Base-by-base conservation (phyloP, 2,329 filamentous ascomycete species). In the Colletotrichum neosansevieriae region DNA sequence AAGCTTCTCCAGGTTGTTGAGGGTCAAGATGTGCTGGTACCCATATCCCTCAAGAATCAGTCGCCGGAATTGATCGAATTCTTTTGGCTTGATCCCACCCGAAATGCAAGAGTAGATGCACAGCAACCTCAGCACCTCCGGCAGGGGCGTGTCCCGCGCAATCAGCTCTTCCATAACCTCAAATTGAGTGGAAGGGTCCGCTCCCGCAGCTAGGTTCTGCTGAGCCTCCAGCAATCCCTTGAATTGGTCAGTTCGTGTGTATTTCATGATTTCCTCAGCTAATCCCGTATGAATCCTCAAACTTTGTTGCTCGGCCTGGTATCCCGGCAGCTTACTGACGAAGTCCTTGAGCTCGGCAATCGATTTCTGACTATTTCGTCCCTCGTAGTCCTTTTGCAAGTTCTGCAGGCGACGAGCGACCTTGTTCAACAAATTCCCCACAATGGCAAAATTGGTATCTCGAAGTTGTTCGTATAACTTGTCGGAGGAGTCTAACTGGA, bases 121-220 rank as follows among this genome's bases (percentile, higher is more conserved):
- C 5, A 98, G 83, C 1, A 98, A 83, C 19, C 96, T 89, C 12
- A 99, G 85, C 6, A 98, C 89, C 54, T 93, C 91, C n/a, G 89
- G 84, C 3, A 99, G 80, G 0, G 95, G 92, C 0, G 92, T 89
- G 73, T 94, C 92, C 69, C 94, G 91, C 12, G 94, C 91, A 72
- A 99, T 97, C n/a, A 99, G 86, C 78, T 99, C 96, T 78, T 97
- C 94, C 58, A 99, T 94, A 3, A 89, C 89, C 58, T 97, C 94
- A 74, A 97, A 93, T 76, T 98, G 94, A 24, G 92, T 92, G 12
- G 90, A 92, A 6, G 95, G 92, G 77, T 98, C 96, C 10, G 93
- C 90, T 36, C 95, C 95, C 0, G 94, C 94, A 24, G 94, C 94
- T 50, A 98, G 87, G 76, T 97, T 98, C 77, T 99, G 96, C 77